Evolutionary conservation across 2,329 filamentous ascomycete species (phyloP), one percentile per base, ranked within the genome.

Genomic region (Aspergillus hiratsukae): DNA sequence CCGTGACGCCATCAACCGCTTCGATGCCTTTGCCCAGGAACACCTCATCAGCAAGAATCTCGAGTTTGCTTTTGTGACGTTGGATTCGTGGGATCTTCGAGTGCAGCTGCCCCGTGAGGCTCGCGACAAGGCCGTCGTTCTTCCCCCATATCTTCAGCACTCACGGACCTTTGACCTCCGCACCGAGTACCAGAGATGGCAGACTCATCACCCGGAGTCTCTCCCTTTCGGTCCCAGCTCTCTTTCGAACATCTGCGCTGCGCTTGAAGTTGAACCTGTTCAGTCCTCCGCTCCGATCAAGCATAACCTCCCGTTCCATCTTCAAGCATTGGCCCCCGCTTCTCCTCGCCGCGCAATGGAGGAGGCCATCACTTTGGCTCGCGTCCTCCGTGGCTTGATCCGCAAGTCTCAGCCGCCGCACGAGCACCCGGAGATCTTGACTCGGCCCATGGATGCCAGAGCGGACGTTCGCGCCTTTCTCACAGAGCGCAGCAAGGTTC

Each of bases 271-370:
- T 49, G 94, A 99, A 77, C 92, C 95, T 55, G 91, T 99, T 40
- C 92, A 97, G 77, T 93, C 92, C 10, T 97, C 92, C 70, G 93
- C 94, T 55, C 94, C 94, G 48, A 97, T 99, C 78, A 99, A 97
- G 78, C 94, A 97, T 75, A 97, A 97, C 73, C 83, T 99, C 41
- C 94, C 94, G 10, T 99, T 99, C 79, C 94, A 99, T 73, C 82
- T 99, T 60, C 94, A 99, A 79, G 93, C 94, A 11, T 81, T 99
- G 61, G 94, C 94, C 50, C 94, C 94, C 46, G 93, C 94, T 27
- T 97, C 93, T 51, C 94, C 94, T 55, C 89, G 94, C 61, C 89
- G 94, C 68, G 94, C 94, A 48, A 96, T 99, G 87, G 94, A 99
- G 75, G 94, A 99, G 77, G 91, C 94, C 28, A 88, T 99, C 58